These are phyloP conservation scores for Corylus americana DNA, from an alignment of 306 rosid species.

Conservation along the genomic window DNA sequence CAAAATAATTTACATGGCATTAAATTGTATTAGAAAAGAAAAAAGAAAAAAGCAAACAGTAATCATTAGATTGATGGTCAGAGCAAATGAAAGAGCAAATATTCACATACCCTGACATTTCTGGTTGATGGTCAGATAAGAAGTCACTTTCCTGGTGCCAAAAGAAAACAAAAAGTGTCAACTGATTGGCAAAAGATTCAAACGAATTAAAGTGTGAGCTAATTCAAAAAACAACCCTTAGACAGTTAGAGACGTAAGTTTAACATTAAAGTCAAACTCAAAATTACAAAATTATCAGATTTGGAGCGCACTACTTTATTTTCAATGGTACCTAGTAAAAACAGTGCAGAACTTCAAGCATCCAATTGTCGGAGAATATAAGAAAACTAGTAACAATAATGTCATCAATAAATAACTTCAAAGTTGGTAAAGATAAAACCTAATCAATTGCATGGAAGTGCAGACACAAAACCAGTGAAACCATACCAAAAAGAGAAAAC, in stretches of 20 bases:
- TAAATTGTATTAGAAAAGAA: background rate
- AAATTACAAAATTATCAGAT: background rate
- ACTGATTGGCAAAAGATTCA: background rate
- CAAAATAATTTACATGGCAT: background rate
- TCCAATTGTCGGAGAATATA: background rate
- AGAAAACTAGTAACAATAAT: background rate
- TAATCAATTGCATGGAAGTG: background rate
- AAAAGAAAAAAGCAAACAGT: too few relatives aligned
- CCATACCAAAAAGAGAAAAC: background rate
- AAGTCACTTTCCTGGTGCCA: conserved; percentile 12
- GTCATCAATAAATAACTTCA: background rate
- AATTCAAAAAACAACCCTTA: background rate
- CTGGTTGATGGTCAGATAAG: background rate
- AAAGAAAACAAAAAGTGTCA: background rate
- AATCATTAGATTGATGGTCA: background rate
- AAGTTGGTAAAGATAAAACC: background rate
- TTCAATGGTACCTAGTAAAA: background rate
- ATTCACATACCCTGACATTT: conserved; percentile 11
- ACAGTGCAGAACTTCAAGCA: background rate
- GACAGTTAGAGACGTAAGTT: background rate
- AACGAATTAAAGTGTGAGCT: background rate
- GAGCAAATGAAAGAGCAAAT: background rate
- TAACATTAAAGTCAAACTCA: background rate
- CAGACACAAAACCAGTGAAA: background rate
- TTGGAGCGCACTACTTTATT: background rate